Evolutionary conservation across 2,329 filamentous ascomycete genomes (phyloP), one percentile per base, ranked within the genome.

Genomic region (Penicillium frequentans): DNA sequence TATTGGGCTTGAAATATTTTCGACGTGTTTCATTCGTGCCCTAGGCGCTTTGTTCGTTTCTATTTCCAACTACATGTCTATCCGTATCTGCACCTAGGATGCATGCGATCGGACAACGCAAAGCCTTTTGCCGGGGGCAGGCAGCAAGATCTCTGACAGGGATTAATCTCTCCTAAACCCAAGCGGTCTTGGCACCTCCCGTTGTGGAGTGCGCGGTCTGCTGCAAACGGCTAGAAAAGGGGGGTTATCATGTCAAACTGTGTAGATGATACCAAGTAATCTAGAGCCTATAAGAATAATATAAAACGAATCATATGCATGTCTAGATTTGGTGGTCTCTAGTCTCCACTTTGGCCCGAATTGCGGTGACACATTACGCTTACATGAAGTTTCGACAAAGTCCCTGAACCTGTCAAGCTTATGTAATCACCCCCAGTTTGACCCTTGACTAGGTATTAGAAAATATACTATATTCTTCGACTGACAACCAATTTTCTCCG

Each of bases 201-300:
- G 49, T 24, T 43, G 49, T 52, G 49, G 49, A 45, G 49, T 52
- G 33, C n/a, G 19, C 39, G 39, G 48, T 46, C 21, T 29, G 13
- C 49, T 24, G 49, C 21, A 51, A 51, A 39, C 49, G 49, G 49
- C 9, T 47, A 24, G 21, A 33, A 49, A 49, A 48, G 45, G 45
- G 45, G 45, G 39, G 3, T 23, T 23, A 42, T n/a, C 23, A 47
- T 48, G 19, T 3, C 4, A 29, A 21, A 24, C 5, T 31, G 23
- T 48, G 6, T n/a, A n/a, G 45, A 47, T 21, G 26, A 31, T 10
- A 13, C 8, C 16, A 29, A 47, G 39, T 42, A 47, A 11, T 21
- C 19, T 29, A 11, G 11, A 21, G 7, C 14, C 26, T 21, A n/a
- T 29, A 13, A n/a, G n/a, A 21, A 13, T 31, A 9, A 29, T 29